Evolutionary conservation across 768 basidiomycete species (phyloP), one percentile per base, ranked within the genome.

Genomic region (Naganishia antarctica): DNA sequence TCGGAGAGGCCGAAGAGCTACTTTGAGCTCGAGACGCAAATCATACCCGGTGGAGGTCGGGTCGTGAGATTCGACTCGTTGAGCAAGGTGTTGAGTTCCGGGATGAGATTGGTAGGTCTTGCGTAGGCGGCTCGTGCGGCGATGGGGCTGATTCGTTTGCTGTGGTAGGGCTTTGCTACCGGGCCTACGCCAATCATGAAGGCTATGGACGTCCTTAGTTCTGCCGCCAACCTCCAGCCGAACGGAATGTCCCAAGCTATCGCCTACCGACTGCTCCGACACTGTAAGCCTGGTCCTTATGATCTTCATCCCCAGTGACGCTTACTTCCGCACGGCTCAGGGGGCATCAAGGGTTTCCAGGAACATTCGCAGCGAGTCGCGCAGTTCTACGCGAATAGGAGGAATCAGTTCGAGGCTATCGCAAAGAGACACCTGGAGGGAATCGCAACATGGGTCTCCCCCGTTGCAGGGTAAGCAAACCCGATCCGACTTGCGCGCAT

Each of bases 31-130:
- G 92, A 96, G 76, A 80, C 80, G 13, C 82, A 84, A 59, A 82
- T 83, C 68, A 81, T 82, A 8, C 78, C 75, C 1, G 83, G 85
- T 69, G 82, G 83, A 25, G 92, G 92, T 2, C 84, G 86, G 13
- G 90, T 94, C 41, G 70, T 94, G 21, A 84, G 92, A 43, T 91
- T 94, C 74, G 92, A 96, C 74, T 90, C 88, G 72, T 81, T 94
- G 60, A 90, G 88, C 61, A 96, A 96, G 79, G 80, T 93, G 45
- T 81, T 80, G 18, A 74, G 74, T 45, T 77, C 76, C 21, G 79
- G 79, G 64, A 62, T 75, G 69, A 65, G 74, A 29, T 50, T 74
- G 31, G 60, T 67, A 34, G 67, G 70, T 53, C 18, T n/a, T n/a
- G n/a, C n/a, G n/a, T n/a, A n/a, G 6, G n/a, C 29, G 32, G 31